A percentile compares a stretch with the other conserved stretches of the same genome.
These are phyloP conservation scores for Margaritispora aquatica DNA, from an alignment of 495 filamentous ascomycete species.

Conservation along the genomic window DNA sequence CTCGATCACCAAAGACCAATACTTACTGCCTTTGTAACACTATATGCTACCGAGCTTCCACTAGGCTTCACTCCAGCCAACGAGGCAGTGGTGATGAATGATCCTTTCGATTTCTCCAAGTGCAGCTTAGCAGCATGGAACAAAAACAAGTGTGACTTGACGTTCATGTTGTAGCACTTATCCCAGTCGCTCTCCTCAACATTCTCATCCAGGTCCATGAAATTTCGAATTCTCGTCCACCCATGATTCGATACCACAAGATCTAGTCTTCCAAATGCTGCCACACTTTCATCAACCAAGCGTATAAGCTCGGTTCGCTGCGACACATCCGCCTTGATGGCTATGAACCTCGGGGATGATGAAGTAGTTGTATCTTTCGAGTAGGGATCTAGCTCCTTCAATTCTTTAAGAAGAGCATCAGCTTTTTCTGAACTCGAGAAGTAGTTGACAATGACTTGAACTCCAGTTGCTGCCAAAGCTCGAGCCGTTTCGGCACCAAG, in stretches of 20 bases:
- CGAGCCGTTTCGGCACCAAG: constrained; percentile 49
- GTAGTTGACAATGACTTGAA: constrained; percentile 49
- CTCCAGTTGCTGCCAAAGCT: constrained; percentile 39
- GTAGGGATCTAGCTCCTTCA: constrained; percentile 16
- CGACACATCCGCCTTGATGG: constrained; percentile 45
- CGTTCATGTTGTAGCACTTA: constrained; percentile 48
- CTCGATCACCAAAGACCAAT: not conserved
- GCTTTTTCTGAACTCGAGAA: constrained; percentile 38
- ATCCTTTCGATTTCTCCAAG: constrained; percentile 42
- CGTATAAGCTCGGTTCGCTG: constrained; percentile 32
- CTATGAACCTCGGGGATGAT: constrained; percentile 24
- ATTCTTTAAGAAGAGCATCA: constrained; percentile 35
- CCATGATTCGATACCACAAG: constrained; percentile 51
- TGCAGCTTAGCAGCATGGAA: constrained; percentile 41
- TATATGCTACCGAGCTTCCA: constrained; percentile 45
- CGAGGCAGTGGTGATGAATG: constrained; percentile 47
- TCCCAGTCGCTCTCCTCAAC: constrained; percentile 52
- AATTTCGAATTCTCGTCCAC: constrained; percentile 46
- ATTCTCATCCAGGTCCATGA: constrained; percentile 47
- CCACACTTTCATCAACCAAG: constrained; percentile 37
- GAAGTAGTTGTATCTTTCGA: not conserved
- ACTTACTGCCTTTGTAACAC: constrained; percentile 43
- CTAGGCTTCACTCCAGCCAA: constrained; percentile 46
- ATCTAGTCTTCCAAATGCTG: constrained; percentile 43
- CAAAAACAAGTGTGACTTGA: constrained; percentile 51